Evolutionary conservation across 257 asterid genomes (phyloP).

Genomic region (Verbascum thapsus): DNA sequence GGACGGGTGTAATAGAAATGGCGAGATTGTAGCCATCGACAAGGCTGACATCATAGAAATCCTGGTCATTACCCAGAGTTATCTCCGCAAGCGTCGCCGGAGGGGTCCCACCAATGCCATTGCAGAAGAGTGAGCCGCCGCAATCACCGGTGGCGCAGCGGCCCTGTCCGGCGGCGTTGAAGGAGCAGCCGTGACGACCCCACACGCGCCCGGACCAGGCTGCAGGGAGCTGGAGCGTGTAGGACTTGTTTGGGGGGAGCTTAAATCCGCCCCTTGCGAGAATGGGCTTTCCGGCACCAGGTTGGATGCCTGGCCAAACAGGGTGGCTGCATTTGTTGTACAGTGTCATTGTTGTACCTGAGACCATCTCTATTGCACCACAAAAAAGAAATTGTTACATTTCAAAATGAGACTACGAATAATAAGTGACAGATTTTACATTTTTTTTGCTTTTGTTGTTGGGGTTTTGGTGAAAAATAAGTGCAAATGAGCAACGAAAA

Average conservation of each 20-base stretch:
- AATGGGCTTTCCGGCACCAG: conserved; percentile 68
- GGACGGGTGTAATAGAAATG: conserved; percentile 69
- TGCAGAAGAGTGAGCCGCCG: conserved; percentile 80
- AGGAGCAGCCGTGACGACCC: conserved; percentile 92
- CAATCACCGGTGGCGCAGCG: conserved; percentile 94
- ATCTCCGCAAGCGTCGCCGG: conserved; percentile 94
- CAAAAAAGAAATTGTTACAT: too few relatives aligned
- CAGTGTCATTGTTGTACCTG: conserved; percentile 70
- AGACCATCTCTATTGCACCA: conserved; percentile 32
- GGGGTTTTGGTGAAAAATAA: too few relatives aligned
- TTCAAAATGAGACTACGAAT: too few relatives aligned
- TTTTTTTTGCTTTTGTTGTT: too few relatives aligned
- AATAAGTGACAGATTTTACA: neutral
- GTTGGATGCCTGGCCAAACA: conserved; percentile 93
- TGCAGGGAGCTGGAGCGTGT: conserved; percentile 59
- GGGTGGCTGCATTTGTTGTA: conserved; percentile 78
- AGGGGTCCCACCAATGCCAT: conserved; percentile 88
- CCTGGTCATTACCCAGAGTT: conserved; percentile 75
- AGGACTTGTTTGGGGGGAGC: conserved; percentile 59
- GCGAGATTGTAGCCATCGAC: conserved; percentile 93
- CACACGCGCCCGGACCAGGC: conserved; percentile 94
- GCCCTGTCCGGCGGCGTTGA: conserved; percentile 69
- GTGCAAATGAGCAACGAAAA: neutral
- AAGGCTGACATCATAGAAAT: conserved; percentile 92
- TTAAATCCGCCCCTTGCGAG: conserved; percentile 79